Evolutionary conservation across 73 alveolate species (phyloP).

Genomic region (Symbiodinium natans): DNA sequence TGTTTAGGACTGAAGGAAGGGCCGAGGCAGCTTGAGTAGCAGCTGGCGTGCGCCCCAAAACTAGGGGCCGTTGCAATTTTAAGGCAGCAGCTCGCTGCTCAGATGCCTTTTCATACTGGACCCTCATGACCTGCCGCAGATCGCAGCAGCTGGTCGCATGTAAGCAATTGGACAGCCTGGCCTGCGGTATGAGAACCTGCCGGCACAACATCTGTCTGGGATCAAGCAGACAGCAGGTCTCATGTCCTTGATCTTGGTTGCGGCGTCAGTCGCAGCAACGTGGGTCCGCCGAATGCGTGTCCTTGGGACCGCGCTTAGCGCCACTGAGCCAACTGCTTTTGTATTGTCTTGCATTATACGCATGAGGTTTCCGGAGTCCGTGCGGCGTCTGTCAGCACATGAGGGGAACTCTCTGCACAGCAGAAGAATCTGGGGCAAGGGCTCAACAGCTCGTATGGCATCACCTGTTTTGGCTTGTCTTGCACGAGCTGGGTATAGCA

Average conservation of each 20-base stretch:
- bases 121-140: conserved; percentile 54
- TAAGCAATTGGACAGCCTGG: neutral
- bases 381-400: neutral
- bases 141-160: no score
- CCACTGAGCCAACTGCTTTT: neutral
- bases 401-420: neutral
- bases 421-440: neutral
- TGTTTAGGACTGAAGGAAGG: no score
- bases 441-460: conserved; percentile 38
- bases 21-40: no score
- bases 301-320: no score
- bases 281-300: conserved; percentile 61
- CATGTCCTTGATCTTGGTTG: conserved; percentile 51
- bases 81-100: conserved; percentile 40
- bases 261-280: conserved; percentile 50
- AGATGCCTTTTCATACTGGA: conserved; percentile 67
- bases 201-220: neutral
- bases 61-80: neutral
- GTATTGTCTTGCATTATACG: no score
- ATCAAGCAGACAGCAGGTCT: neutral
- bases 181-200: conserved; percentile 73
- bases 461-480: conserved; percentile 1
- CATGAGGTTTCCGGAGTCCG: no score
- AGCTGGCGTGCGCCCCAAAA: no score
- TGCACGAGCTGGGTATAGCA: neutral